These are phyloP conservation scores for Mycena leptocephala DNA, from an alignment of 768 basidiomycete genomes.

Conservation along the genomic window DNA sequence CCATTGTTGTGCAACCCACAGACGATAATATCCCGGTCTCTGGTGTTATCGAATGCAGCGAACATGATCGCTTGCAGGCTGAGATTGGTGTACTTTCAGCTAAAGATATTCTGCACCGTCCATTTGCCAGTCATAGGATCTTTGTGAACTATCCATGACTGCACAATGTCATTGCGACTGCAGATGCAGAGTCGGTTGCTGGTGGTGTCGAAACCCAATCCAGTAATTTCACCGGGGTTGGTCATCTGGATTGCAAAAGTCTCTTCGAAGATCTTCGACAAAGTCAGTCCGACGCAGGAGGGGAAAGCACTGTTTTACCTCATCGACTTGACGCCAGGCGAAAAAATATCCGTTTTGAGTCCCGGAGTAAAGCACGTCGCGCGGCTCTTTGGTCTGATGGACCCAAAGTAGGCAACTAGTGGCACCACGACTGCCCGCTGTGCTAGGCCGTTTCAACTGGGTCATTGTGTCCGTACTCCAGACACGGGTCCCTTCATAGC, in stretches of 20 bases:
- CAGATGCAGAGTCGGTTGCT: neutral
- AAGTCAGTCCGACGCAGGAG: neutral
- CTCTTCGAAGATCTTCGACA: constrained; percentile 1
- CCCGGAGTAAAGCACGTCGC: neutral
- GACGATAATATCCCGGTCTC: neutral
- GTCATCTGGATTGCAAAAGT: neutral
- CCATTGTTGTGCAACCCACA: neutral
- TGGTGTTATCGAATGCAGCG: neutral
- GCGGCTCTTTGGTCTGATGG: neutral
- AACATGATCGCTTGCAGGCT: neutral
- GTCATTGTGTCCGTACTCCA: neutral
- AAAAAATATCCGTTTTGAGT: neutral
- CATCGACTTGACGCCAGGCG: neutral
- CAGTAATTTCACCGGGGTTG: neutral
- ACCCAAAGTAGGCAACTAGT: neutral
- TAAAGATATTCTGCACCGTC: neutral
- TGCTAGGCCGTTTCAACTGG: neutral
- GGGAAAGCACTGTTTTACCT: neutral
- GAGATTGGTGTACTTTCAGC: neutral
- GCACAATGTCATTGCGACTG: neutral
- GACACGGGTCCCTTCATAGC: neutral
- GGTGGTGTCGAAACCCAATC: neutral
- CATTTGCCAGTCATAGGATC: neutral
- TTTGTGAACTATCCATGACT: neutral
- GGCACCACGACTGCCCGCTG: neutral